Conservation (phyloP, 345 rosid species). For the Erucastrum elatum region DNA sequence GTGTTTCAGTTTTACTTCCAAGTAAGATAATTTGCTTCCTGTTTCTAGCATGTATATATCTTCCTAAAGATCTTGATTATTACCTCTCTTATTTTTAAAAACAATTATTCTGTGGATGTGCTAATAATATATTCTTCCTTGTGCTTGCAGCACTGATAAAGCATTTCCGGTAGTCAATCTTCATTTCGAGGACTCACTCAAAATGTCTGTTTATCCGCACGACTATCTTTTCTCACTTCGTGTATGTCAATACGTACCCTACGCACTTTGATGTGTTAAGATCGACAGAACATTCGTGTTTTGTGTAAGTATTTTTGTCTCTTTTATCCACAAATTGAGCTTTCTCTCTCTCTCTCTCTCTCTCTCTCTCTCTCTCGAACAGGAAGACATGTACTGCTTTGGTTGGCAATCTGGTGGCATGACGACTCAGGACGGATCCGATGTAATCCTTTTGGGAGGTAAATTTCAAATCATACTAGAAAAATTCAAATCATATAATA, state of each 20-base stretch:
- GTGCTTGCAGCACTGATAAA: slow-evolving; percentile 66
- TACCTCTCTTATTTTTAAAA: background rate
- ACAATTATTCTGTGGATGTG: background rate
- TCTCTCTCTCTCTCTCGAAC: slow-evolving; percentile 10
- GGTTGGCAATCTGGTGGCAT: slow-evolving; percentile 79
- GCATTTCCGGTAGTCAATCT: slow-evolving; percentile 71
- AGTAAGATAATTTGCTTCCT: slow-evolving; percentile 51
- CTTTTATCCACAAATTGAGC: slow-evolving; percentile 4
- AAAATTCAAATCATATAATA: too few species aligned
- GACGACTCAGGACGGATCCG: slow-evolving; percentile 62
- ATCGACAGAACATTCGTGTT: background rate
- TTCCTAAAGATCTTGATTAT: background rate
- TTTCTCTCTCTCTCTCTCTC: background rate
- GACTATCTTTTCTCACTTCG: slow-evolving; percentile 69
- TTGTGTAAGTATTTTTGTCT: background rate
- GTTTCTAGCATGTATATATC: background rate
- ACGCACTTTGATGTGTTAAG: background rate
- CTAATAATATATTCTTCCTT: slow-evolving; percentile 15
- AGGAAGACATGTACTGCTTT: slow-evolving; percentile 74
- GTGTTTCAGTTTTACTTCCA: slow-evolving; percentile 57
- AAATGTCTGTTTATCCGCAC: slow-evolving; percentile 58
- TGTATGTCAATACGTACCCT: slow-evolving; percentile 49
- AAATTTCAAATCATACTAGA: background rate
- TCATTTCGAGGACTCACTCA: slow-evolving; percentile 65
- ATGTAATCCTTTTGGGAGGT: slow-evolving; percentile 85